Evolutionary conservation across 2,329 filamentous ascomycete species (phyloP).

Genomic region (Alternaria dauci): DNA sequence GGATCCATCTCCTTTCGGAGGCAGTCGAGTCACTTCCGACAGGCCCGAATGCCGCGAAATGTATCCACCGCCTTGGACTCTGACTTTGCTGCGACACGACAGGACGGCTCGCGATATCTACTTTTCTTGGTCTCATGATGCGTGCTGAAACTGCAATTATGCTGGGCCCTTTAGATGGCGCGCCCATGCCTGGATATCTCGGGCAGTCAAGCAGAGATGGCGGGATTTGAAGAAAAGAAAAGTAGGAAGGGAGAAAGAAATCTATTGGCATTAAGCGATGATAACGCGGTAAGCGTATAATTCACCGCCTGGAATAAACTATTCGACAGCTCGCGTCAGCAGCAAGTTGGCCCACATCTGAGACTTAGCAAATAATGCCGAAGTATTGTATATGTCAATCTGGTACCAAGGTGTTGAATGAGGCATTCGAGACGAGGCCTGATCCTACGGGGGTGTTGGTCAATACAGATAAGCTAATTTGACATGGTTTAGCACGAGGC

Average conservation of each 20-base stretch:
- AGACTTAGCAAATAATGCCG: not conserved
- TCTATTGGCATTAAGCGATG: not conserved
- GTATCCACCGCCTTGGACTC: slow-evolving; percentile 2
- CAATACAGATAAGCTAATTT: not conserved
- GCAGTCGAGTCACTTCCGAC: not conserved
- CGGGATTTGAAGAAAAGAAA: slow-evolving; percentile 5
- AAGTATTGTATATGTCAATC: not conserved
- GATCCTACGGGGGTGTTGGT: not conserved
- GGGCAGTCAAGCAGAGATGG: not conserved
- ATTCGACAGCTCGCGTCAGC: not conserved
- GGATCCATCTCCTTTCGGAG: not conserved
- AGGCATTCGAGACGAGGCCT: not conserved
- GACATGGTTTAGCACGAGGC: not conserved
- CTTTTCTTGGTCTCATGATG: slow-evolving; percentile 3
- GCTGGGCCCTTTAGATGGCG: slow-evolving; percentile 2
- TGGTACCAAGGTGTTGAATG: not conserved
- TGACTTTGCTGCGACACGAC: slow-evolving; percentile 1
- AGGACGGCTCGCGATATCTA: slow-evolving; percentile 9
- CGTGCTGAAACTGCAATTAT: not conserved
- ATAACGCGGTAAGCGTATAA: not conserved
- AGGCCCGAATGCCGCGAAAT: not conserved
- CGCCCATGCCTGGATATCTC: slow-evolving; percentile 7
- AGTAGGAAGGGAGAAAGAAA: not conserved
- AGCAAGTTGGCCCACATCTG: not conserved
- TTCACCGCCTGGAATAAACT: not conserved